phyloP scores from a whole-genome alignment of 1,139 yeast species.

The Martiniozyma asiatica region DNA sequence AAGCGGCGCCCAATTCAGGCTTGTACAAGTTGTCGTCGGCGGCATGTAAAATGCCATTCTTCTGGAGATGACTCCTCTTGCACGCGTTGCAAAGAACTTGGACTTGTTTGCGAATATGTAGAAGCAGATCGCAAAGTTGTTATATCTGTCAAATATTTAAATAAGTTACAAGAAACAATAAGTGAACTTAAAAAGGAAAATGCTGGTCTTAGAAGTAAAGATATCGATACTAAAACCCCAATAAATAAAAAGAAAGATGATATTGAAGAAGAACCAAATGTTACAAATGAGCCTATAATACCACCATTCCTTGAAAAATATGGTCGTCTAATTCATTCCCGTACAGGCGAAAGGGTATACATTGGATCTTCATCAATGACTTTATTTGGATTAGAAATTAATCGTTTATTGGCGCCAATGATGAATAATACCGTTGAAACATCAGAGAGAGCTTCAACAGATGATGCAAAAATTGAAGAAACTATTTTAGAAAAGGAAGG shows the following conservation, averaged over 20 bases:
- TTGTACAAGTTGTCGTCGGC: no score
- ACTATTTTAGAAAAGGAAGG: conserved; percentile 58
- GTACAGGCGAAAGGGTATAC: conserved; percentile 64
- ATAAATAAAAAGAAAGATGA: conserved; percentile 4
- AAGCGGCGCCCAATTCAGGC: no score
- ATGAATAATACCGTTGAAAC: conserved; percentile 9
- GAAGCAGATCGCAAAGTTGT: no score
- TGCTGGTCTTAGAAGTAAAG: no score
- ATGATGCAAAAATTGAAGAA: conserved; percentile 16
- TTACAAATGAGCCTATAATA: conserved; percentile 10
- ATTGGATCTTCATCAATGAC: conserved; percentile 81
- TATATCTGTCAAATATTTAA: no score
- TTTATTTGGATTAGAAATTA: conserved; percentile 63
- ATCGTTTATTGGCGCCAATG: conserved; percentile 36
- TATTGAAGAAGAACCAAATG: conserved; percentile 10
- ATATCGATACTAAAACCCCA: no score
- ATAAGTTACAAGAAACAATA: conserved; percentile 57
- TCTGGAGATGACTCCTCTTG: no score
- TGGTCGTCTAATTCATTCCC: conserved; percentile 57
- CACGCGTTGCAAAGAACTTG: no score
- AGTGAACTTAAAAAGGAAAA: conserved; percentile 26
- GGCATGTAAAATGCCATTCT: no score
- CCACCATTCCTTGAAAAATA: conserved; percentile 58
- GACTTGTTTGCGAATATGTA: no score
- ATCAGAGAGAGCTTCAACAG: no score